phyloP scores from a whole-genome alignment of 805 yeast genomes.

The Cyberlindnera mycetangii region DNA sequence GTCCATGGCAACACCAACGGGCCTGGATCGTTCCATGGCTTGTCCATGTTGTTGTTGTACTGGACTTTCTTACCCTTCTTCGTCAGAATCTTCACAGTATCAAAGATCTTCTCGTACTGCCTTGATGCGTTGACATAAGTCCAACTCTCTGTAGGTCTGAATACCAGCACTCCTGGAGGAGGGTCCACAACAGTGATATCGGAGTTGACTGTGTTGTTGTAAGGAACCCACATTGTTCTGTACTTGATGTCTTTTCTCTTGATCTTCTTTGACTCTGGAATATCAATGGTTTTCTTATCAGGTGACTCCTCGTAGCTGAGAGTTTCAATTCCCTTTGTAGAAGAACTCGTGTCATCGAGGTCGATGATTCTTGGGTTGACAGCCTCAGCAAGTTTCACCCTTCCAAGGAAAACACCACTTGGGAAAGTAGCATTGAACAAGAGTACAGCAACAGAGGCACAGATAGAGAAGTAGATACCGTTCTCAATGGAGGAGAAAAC shows the following conservation, averaged over 20 bases:
- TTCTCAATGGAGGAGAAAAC: conserved; percentile 59
- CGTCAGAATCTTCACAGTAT: conserved; percentile 60
- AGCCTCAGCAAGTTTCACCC: conserved; percentile 69
- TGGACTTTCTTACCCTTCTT: conserved; percentile 51
- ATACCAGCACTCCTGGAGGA: conserved; percentile 88
- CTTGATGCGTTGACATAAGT: conserved; percentile 77
- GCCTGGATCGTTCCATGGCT: conserved; percentile 93
- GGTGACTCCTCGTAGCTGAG: conserved; percentile 5
- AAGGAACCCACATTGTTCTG: conserved; percentile 70
- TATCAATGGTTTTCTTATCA: background rate
- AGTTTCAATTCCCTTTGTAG: conserved; percentile 13
- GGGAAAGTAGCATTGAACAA: conserved; percentile 78
- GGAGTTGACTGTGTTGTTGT: conserved; percentile 49
- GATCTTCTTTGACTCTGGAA: conserved; percentile 15
- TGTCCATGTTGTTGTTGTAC: conserved; percentile 41
- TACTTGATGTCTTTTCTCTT: conserved; percentile 33
- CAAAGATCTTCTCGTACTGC: conserved; percentile 67
- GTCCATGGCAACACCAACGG: conserved; percentile 37
- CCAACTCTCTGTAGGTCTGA: conserved; percentile 77
- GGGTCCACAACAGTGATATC: conserved; percentile 65
- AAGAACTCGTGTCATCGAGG: conserved; percentile 12
- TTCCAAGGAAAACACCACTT: conserved; percentile 77
- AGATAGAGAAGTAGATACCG: conserved; percentile 88
- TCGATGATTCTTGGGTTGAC: conserved; percentile 51
- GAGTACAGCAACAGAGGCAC: conserved; percentile 74